Evolutionary conservation across 768 basidiomycete genomes (phyloP).

Genomic region (Leccinellum albellum): DNA sequence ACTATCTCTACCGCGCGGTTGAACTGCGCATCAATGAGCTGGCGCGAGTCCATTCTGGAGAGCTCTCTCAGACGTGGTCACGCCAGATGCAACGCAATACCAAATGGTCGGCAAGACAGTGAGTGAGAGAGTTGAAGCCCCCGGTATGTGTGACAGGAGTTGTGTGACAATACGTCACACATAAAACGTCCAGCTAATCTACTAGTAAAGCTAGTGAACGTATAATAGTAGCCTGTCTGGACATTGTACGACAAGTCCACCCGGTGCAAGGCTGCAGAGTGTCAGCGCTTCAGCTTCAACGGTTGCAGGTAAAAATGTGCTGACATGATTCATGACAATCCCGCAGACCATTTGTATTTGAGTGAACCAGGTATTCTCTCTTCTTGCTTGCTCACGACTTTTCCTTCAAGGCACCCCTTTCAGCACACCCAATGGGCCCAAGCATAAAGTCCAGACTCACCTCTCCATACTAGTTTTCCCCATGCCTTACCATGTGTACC

Average conservation of each 20-base stretch:
- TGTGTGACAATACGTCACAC: neutral
- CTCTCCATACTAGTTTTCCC: slow-evolving; percentile 78
- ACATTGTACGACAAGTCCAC: too few relatives aligned
- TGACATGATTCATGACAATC: slow-evolving; percentile 21
- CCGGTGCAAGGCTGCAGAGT: neutral
- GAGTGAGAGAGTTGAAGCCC: neutral
- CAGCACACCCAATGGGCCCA: slow-evolving; percentile 3
- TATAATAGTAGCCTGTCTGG: neutral
- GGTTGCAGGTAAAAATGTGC: slow-evolving; percentile 1
- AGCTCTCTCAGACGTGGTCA: neutral
- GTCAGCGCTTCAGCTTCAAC: slow-evolving; percentile 9
- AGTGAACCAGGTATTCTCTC: slow-evolving; percentile 66
- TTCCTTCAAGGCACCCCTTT: slow-evolving; percentile 40
- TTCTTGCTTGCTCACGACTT: slow-evolving; percentile 54
- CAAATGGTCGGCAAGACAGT: neutral
- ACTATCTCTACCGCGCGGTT: slow-evolving; percentile 93
- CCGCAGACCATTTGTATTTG: slow-evolving; percentile 72
- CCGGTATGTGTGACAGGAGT: slow-evolving; percentile 12
- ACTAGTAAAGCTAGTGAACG: neutral
- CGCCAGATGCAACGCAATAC: neutral
- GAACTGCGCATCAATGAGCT: slow-evolving; percentile 80
- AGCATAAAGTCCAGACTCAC: slow-evolving; percentile 38
- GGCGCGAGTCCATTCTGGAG: slow-evolving; percentile 52
- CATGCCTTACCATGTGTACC: slow-evolving; percentile 80
- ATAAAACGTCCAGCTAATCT: neutral